A percentile compares a stretch with the other conserved stretches of the same genome.
Conservation (phyloP, 805 yeast species). For the Tetrapisispora iriomotensis region DNA sequence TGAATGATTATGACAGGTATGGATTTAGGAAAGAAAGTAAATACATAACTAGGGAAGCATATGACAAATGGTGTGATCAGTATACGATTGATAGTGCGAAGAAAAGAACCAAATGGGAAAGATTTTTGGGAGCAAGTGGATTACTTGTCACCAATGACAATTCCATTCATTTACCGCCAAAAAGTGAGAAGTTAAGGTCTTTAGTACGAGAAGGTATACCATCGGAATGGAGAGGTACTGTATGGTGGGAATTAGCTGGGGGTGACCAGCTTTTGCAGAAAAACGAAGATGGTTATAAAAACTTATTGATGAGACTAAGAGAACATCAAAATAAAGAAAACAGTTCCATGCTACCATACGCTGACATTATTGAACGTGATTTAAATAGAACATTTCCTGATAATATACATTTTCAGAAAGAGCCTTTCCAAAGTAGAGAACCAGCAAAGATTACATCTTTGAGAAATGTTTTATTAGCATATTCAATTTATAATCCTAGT, state of each 20-base stretch:
- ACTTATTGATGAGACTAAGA: conserved; percentile 49
- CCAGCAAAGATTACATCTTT: conserved; percentile 58
- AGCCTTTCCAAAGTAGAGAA: conserved; percentile 34
- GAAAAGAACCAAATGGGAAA: conserved; percentile 69
- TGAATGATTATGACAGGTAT: conserved; percentile 52
- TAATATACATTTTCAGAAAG: conserved; percentile 63
- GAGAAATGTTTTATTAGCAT: conserved; percentile 72
- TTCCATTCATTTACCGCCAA: conserved; percentile 67
- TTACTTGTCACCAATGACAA: conserved; percentile 37
- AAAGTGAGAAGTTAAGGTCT: conserved; percentile 65
- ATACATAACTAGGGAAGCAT: conserved; percentile 44
- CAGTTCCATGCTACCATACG: conserved; percentile 34
- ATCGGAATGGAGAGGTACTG: conserved; percentile 93
- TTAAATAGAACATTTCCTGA: conserved; percentile 92
- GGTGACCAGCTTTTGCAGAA: conserved; percentile 66
- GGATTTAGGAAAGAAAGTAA: conserved; percentile 75
- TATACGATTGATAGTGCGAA: conserved; percentile 54
- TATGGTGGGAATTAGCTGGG: conserved; percentile 90
- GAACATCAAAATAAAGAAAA: conserved; percentile 2
- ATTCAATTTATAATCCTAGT: conserved; percentile 74
- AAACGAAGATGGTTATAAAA: conserved; percentile 67
- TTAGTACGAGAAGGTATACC: conserved; percentile 88
- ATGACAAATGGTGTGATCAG: conserved; percentile 65
- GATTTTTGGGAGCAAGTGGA: conserved; percentile 57
- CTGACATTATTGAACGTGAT: conserved; percentile 91